These are phyloP conservation scores for Hypoxylon sp. DNA, from an alignment of 2,329 filamentous ascomycete genomes.

Conservation along the genomic window DNA sequence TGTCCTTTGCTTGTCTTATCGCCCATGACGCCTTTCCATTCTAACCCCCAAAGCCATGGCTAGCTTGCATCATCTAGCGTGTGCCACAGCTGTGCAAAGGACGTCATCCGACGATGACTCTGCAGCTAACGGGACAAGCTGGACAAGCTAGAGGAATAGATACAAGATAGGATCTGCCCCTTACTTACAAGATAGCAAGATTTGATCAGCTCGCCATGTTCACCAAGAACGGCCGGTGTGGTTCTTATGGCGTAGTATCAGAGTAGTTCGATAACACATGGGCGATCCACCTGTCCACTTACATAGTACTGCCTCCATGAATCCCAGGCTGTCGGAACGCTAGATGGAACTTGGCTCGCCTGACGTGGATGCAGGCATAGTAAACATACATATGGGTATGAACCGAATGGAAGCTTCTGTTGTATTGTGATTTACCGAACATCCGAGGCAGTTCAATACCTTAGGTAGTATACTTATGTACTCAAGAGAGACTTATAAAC, in stretches of 20 bases:
- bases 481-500: too few species aligned
- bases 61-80: slow-evolving; percentile 13
- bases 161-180: slow-evolving; percentile 11
- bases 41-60: not conserved
- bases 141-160: slow-evolving; percentile 1
- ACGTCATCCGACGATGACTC: slow-evolving; percentile 28
- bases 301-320: not conserved
- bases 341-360: not conserved
- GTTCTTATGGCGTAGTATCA: not conserved
- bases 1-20: not conserved
- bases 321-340: slow-evolving; percentile 17
- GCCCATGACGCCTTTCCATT: slow-evolving; percentile 6
- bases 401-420: not conserved
- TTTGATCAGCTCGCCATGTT: not conserved
- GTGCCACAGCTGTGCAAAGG: slow-evolving; percentile 15
- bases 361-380: not conserved
- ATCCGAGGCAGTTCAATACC: not conserved
- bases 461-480: too few species aligned
- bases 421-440: not conserved
- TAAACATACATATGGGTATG: slow-evolving; percentile 12
- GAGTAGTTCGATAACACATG: not conserved
- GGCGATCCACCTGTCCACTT: slow-evolving; percentile 7
- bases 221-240: not conserved
- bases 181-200: slow-evolving; percentile 1
- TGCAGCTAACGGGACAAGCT: slow-evolving; percentile 21